phyloP scores from a whole-genome alignment of 1,284 basidiomycete species.

The Earliella scabrosa region DNA sequence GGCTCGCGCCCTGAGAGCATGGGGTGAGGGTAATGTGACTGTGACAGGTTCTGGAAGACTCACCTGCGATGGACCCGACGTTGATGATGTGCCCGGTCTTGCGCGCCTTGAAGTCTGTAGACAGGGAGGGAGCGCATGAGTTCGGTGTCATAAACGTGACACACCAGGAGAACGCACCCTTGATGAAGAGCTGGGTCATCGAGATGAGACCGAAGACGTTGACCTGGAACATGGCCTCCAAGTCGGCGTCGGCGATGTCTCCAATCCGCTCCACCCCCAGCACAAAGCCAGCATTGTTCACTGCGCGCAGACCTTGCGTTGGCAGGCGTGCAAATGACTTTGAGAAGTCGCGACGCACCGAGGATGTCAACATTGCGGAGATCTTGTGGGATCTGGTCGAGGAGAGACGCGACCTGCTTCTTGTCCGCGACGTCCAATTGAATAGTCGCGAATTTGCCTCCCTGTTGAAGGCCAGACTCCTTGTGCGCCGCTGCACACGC shows the following conservation, averaged over 20 bases:
- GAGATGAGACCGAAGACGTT: conserved; percentile 92
- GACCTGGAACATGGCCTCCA: conserved; percentile 90
- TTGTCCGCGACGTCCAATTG: conserved; percentile 80
- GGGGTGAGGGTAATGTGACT: too few relatives aligned
- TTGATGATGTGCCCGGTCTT: conserved; percentile 94
- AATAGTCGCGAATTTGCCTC: conserved; percentile 71
- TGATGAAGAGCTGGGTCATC: conserved; percentile 79
- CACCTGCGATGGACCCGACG: conserved; percentile 90
- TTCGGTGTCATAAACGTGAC: neutral
- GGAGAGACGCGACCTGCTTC: conserved; percentile 64
- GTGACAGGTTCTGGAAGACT: too few relatives aligned
- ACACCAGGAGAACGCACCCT: conserved; percentile 47
- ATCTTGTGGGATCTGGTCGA: conserved; percentile 70
- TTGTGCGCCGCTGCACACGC: conserved; percentile 74
- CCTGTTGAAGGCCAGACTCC: conserved; percentile 69
- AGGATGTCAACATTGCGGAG: conserved; percentile 76
- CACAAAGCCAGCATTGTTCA: conserved; percentile 91
- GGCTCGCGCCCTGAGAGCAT: conserved; percentile 90
- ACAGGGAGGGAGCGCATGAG: neutral
- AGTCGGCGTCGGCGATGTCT: conserved; percentile 73
- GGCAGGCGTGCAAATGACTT: neutral
- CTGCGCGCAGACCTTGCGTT: conserved; percentile 38
- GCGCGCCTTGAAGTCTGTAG: conserved; percentile 85
- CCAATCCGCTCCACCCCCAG: conserved; percentile 85
- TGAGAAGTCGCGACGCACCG: conserved; percentile 43